Conservation (phyloP, 2,329 filamentous ascomycete species). For the Rachicladosporium sp. region DNA sequence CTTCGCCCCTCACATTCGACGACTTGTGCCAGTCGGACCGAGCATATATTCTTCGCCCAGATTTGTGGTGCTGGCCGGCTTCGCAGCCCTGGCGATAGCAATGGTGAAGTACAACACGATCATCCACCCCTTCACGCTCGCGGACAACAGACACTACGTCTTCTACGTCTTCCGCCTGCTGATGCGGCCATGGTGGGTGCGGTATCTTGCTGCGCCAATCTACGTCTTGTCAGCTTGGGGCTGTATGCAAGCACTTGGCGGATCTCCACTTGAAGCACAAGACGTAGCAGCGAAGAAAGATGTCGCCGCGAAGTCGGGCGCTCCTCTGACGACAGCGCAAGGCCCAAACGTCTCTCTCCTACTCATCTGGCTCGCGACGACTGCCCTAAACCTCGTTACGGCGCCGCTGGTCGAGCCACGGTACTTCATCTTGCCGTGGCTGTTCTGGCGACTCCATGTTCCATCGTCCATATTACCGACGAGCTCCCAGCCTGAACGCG, state of each 20-base stretch:
- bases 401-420: slow-evolving; percentile 89
- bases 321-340: slow-evolving; percentile 10
- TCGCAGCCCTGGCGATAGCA: slow-evolving; percentile 31
- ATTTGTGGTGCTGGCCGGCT: slow-evolving; percentile 22
- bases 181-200: slow-evolving; percentile 33
- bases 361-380: slow-evolving; percentile 54
- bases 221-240: slow-evolving; percentile 63
- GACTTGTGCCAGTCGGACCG: slow-evolving; percentile 3
- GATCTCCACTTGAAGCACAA: slow-evolving; percentile 16
- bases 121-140: slow-evolving; percentile 87
- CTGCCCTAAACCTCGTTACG: slow-evolving; percentile 66
- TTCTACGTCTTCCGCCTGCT: slow-evolving; percentile 92
- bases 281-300: slow-evolving; percentile 4
- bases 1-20: slow-evolving; percentile 22
- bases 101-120: slow-evolving; percentile 75
- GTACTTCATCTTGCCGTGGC: slow-evolving; percentile 92
- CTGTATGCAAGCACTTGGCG: slow-evolving; percentile 50
- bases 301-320: slow-evolving; percentile 2
- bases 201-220: slow-evolving; percentile 46
- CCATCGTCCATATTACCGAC: slow-evolving; percentile 33
- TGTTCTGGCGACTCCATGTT: slow-evolving; percentile 77
- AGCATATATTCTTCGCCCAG: slow-evolving; percentile 23
- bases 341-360: slow-evolving; percentile 37
- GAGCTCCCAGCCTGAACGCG: neutral
- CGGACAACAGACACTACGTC: slow-evolving; percentile 93